Base-by-base conservation (phyloP, 2,329 filamentous ascomycete genomes). In the Alternaria gaisen region DNA sequence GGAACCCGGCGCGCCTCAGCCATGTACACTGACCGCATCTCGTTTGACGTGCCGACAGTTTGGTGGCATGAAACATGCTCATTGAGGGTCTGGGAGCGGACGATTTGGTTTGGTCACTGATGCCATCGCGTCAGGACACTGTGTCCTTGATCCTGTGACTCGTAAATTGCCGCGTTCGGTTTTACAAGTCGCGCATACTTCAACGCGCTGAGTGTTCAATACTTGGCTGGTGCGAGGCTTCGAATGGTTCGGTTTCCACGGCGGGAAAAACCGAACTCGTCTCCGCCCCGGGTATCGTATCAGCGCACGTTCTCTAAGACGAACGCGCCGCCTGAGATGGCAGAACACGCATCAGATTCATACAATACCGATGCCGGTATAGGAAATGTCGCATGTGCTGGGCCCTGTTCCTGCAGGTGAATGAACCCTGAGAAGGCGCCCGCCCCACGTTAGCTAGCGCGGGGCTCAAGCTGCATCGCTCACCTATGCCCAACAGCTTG, bases 31-130 rank as follows among this genome's bases (percentile, higher is more conserved):
- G 62, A 70, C 62, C 65, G 40, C 46, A 41, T 51, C 18, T 28
- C 42, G 53, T 53, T 43, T 42, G 40, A 47, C 32, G 38, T 44
- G 18, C 46, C 32, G 68, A 57, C 63, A 53, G 60, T 58, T 42
- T 66, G 63, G 62, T 67, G 72, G 72, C 72, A 68, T 68, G 63
- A 74, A 77, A 77, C 73, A 68, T 76, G 75, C 75, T 76, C 75
- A 76, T 64, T 53, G 46, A 52, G 54, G 40, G 53, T 38, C 47
- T 22, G 12, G 47, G 11, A 34, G 16, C 54, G 52, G 10, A 44
- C 22, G 28, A 18, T 30, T 26, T 28, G 18, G 18, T 48, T 30
- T 43, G 34, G 12, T 52, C 24, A 41, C 53, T 42, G 34, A 40
- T 54, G 2, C 26, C 42, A 16, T 7, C 12, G 48, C 40, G 14